These are phyloP conservation scores for Gamarada debralockiae DNA, from an alignment of 495 filamentous ascomycete genomes.

Conservation along the genomic window DNA sequence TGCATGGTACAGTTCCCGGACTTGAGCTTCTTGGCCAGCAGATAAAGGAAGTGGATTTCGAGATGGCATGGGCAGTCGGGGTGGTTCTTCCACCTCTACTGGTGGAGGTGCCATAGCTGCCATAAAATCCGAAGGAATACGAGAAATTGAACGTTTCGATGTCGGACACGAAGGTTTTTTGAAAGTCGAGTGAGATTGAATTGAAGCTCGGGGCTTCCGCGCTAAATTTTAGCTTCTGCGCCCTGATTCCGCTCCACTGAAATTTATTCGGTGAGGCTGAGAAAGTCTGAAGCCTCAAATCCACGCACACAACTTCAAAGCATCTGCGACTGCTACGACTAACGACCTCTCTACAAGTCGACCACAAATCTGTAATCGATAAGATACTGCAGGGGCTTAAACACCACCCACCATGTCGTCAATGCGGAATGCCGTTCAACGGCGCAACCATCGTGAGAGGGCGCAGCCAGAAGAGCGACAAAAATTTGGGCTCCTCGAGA, in stretches of 20 bases:
- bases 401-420: conserved; percentile 60
- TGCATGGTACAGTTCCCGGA: conserved; percentile 85
- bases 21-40: conserved; percentile 84
- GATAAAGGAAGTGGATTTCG: conserved; percentile 91
- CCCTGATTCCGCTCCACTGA: background rate
- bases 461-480: conserved; percentile 77
- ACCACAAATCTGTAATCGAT: no score
- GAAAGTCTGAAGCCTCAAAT: background rate
- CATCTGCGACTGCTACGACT: no score
- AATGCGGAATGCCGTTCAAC: conserved; percentile 75
- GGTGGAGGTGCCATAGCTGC: conserved; percentile 22
- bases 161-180: background rate
- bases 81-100: conserved; percentile 18
- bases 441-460: conserved; percentile 74
- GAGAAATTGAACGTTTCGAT: background rate
- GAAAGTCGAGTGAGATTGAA: background rate
- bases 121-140: conserved; percentile 6
- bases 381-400: no score
- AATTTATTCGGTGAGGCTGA: background rate
- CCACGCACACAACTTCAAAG: background rate
- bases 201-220: no score
- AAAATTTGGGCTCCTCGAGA: conserved; percentile 83
- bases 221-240: no score
- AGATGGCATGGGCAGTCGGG: conserved; percentile 50
- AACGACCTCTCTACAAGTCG: no score